phyloP scores from a whole-genome alignment of 1,139 yeast genomes.

The Protomyces lactucae-debilis region DNA sequence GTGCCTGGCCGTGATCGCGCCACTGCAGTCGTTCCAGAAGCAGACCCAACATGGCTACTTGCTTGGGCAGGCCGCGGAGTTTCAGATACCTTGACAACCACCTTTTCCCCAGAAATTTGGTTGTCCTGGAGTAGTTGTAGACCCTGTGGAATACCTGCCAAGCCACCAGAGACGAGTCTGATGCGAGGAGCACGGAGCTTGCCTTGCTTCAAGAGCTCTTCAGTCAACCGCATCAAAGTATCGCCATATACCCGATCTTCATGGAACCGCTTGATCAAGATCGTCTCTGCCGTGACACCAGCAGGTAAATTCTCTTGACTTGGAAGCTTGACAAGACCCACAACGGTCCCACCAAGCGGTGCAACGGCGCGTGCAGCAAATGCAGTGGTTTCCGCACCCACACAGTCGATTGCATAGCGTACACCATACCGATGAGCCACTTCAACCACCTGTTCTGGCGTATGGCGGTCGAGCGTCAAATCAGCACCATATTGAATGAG shows the following conservation, averaged over 20 bases:
- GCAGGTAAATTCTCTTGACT: neutral
- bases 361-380: neutral
- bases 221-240: neutral
- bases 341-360: neutral
- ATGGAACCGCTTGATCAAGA: neutral
- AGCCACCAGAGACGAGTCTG: neutral
- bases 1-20: neutral
- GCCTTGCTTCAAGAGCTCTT: neutral
- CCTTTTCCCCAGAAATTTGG: neutral
- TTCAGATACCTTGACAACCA: neutral
- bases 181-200: neutral
- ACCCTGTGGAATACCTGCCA: neutral
- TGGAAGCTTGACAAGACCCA: neutral
- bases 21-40: neutral
- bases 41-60: too few species aligned
- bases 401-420: neutral
- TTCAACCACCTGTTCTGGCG: neutral
- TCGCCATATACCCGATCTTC: conserved; percentile 1
- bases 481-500: neutral
- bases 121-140: neutral
- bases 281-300: neutral
- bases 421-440: neutral
- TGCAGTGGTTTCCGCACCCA: neutral
- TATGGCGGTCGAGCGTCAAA: neutral
- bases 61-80: neutral